Evolutionary conservation across 2,329 filamentous ascomycete genomes (phyloP), one percentile per base, ranked within the genome.

Genomic region (Fusarium algeriense): DNA sequence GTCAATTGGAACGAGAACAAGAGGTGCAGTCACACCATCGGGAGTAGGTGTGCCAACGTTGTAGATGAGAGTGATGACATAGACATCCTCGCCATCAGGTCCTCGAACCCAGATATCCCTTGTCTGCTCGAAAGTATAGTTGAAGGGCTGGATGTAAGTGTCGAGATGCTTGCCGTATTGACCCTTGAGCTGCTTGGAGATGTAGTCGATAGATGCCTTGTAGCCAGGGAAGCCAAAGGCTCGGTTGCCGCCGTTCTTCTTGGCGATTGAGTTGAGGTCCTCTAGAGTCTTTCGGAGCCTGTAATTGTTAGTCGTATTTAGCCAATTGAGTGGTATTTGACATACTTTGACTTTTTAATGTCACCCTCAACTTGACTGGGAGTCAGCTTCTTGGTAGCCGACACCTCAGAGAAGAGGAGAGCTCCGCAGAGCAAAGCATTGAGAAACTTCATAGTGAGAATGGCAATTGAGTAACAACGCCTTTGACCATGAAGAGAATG

Each of bases 191-290:
- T 85, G 84, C 57, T 85, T 84, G 8, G 88, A 80, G 61, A 90
- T 80, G 73, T 86, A 90, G 71, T 90, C 86, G 20, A 87, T 78
- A 0, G 88, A 90, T 3, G 87, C 88, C 54, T 84, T 83, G 81
- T 85, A 90, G 17, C 89, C 89, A 2, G 87, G 86, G 13, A 86
- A 80, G 17, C 89, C 88, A 63, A 89, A 90, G 8, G 88, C 88
- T 54, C 88, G 83, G 77, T 89, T 90, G 19, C 88, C 88, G 41
- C 86, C 87, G 72, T 90, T 86, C 55, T 84, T 81, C 34, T 79
- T 79, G 15, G 83, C 88, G 58, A 90, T 90, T 45, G 83, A 79
- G 75, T 90, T 82, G 9, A 90, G 81, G 62, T 85, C 82, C 73
- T 83, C 81, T n/a, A 90, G 84, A 48, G 87, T 87, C 59, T 83